These are phyloP conservation scores for Quercus alba DNA, from an alignment of 306 rosid genomes.

Conservation along the genomic window DNA sequence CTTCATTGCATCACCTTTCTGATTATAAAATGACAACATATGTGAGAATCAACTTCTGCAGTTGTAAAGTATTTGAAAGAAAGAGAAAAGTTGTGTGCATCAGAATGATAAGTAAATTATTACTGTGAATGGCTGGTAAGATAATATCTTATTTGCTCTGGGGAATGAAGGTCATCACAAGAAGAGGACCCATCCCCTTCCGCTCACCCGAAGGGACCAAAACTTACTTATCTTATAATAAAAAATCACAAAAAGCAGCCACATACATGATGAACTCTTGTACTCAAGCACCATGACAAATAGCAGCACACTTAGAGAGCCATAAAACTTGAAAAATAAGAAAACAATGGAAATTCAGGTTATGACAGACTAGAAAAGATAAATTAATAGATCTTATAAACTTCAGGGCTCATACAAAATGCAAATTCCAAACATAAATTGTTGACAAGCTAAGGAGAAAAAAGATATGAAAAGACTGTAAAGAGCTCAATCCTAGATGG, in stretches of 20 bases:
- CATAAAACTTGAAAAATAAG: not conserved
- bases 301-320: not conserved
- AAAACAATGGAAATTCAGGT: not conserved
- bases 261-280: not conserved
- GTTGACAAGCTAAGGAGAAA: too few relatives aligned
- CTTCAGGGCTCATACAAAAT: too few relatives aligned
- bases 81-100: not conserved
- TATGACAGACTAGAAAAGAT: not conserved
- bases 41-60: constrained; percentile 6
- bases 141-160: not conserved
- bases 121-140: not conserved
- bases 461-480: too few relatives aligned
- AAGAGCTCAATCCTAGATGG: too few relatives aligned
- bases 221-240: too few relatives aligned
- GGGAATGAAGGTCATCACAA: not conserved
- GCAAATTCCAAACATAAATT: too few relatives aligned
- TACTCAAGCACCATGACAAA: not conserved
- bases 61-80: not conserved
- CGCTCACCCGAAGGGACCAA: too few relatives aligned
- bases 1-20: constrained; percentile 61
- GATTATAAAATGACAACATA: constrained; percentile 5
- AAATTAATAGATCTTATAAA: not conserved
- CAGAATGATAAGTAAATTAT: not conserved
- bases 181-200: not conserved
- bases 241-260: not conserved